phyloP scores from a whole-genome alignment of 805 yeast species.

The Kuraishia borneana region DNA sequence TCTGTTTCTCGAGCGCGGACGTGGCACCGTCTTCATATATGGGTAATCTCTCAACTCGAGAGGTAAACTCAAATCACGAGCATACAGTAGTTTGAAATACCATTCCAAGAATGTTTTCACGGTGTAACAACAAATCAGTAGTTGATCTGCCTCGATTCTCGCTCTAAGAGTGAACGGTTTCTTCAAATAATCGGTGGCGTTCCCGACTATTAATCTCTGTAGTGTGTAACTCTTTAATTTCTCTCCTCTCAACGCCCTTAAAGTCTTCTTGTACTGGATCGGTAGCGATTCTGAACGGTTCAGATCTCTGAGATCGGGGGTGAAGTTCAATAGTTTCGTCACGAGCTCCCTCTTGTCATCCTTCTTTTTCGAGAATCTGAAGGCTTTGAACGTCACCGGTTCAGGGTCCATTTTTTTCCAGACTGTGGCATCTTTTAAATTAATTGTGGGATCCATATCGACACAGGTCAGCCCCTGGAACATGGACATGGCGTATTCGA shows the following conservation, averaged over 20 bases:
- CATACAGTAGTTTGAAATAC: constrained; percentile 19
- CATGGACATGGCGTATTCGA: constrained; percentile 8
- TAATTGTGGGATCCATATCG: constrained; percentile 15
- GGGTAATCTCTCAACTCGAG: constrained; percentile 16
- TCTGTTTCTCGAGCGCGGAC: constrained; percentile 9
- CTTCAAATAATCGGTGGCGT: constrained; percentile 15
- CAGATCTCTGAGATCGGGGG: constrained; percentile 6
- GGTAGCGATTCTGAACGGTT: background rate
- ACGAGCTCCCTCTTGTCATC: constrained; percentile 5
- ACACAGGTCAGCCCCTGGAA: constrained; percentile 12
- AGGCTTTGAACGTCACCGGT: background rate
- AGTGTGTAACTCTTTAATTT: constrained; percentile 12
- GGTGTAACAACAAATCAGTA: constrained; percentile 16
- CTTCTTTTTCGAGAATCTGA: background rate
- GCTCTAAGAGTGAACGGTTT: constrained; percentile 20
- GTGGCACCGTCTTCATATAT: constrained; percentile 17
- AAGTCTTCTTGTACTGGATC: background rate
- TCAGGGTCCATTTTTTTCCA: background rate
- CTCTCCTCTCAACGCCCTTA: constrained; percentile 4
- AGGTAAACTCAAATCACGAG: constrained; percentile 20
- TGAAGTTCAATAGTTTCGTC: constrained; percentile 6
- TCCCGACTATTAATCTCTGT: constrained; percentile 20
- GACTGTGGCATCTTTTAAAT: constrained; percentile 9
- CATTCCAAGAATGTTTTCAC: constrained; percentile 14
- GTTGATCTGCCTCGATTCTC: constrained; percentile 15